These are phyloP conservation scores for Candida peoriensis DNA, from an alignment of 805 yeast genomes.

Conservation along the genomic window DNA sequence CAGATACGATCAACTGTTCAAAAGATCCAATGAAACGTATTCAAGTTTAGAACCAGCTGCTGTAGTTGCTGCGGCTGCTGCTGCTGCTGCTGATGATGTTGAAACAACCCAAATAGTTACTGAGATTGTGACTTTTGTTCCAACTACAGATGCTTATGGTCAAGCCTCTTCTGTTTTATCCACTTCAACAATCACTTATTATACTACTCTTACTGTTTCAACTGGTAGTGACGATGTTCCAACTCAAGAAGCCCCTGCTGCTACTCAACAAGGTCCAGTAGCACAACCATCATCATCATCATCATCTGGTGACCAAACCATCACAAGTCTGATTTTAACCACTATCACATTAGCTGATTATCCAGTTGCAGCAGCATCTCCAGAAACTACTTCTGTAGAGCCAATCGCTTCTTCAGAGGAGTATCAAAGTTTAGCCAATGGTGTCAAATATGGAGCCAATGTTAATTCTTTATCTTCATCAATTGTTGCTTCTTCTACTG, in stretches of 20 bases:
- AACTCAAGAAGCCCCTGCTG: conserved; percentile 5
- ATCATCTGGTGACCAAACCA: conserved; percentile 1
- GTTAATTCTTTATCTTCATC: neutral
- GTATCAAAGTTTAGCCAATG: no score
- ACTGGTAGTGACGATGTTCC: conserved; percentile 1
- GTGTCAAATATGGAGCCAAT: neutral
- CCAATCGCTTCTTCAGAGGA: neutral
- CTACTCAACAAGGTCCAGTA: conserved; percentile 7
- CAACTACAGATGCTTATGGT: conserved; percentile 20
- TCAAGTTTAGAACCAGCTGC: neutral
- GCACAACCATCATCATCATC: conserved; percentile 4
- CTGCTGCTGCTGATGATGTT: conserved; percentile 2
- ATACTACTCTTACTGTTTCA: conserved; percentile 16
- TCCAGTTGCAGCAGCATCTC: neutral
- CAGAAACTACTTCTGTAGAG: conserved; percentile 1
- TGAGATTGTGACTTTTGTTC: conserved; percentile 15
- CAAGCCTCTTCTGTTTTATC: conserved; percentile 10
- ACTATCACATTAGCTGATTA: neutral
- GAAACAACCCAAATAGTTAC: conserved; percentile 13
- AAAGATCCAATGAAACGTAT: conserved; percentile 15
- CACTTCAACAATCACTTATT: conserved; percentile 14
- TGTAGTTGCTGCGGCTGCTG: conserved; percentile 1
- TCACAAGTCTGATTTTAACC: conserved; percentile 2
- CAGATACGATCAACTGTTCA: conserved; percentile 18
- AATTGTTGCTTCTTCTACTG: neutral